Percentiles rank a stretch among this genome's conserved stretches.
These are phyloP conservation scores for Hypoxylon sp. DNA, from an alignment of 2,329 filamentous ascomycete species.

Conservation along the genomic window DNA sequence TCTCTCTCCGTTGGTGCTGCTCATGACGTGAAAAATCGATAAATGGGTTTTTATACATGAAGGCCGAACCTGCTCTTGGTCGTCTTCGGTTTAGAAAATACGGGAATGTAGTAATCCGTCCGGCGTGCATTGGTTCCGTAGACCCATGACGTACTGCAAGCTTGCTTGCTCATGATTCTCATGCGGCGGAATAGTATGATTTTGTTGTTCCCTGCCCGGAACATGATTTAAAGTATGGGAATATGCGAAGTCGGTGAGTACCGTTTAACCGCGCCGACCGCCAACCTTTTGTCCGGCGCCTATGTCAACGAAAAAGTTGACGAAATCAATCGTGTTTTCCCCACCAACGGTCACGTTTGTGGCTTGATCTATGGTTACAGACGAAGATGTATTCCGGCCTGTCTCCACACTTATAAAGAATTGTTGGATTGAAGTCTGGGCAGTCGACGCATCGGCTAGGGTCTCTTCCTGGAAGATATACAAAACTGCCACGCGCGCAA, in stretches of 20 bases:
- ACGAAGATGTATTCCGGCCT: constrained; percentile 40
- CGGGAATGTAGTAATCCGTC: constrained; percentile 27
- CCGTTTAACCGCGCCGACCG: constrained; percentile 37
- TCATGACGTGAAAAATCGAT: constrained; percentile 36
- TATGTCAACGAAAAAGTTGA: constrained; percentile 62
- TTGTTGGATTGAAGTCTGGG: constrained; percentile 68
- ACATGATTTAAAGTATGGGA: constrained; percentile 13
- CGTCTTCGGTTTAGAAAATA: constrained; percentile 24
- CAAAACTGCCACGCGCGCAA: constrained; percentile 73
- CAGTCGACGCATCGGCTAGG: constrained; percentile 65
- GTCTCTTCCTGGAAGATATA: constrained; percentile 72
- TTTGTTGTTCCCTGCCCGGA: constrained; percentile 5
- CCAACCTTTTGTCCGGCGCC: constrained; percentile 49
- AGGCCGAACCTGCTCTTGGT: constrained; percentile 16
- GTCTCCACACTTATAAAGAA: constrained; percentile 65
- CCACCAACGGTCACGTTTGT: constrained; percentile 61
- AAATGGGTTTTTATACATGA: constrained; percentile 43
- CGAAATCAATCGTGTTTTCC: constrained; percentile 65
- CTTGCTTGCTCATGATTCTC: constrained; percentile 30
- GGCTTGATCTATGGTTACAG: constrained; percentile 56
- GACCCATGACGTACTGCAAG: constrained; percentile 26
- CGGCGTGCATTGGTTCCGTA: constrained; percentile 20
- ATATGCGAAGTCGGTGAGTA: constrained; percentile 3
- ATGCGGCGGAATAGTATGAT: constrained; percentile 12
- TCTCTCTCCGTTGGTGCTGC: constrained; percentile 27